These are phyloP conservation scores for Hyphopichia fennica DNA, from an alignment of 1,139 yeast genomes.

Conservation along the genomic window DNA sequence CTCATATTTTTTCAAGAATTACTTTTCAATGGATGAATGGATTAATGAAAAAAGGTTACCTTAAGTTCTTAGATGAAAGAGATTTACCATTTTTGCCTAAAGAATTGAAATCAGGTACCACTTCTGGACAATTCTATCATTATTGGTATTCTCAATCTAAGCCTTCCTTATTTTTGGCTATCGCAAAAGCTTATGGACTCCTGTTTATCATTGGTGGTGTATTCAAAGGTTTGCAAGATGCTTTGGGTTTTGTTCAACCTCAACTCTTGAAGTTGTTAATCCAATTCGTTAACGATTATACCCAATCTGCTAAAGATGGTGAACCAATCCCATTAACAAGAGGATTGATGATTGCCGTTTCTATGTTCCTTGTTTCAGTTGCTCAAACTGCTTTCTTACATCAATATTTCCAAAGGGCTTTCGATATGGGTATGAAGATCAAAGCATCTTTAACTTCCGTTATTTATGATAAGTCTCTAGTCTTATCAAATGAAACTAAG, in stretches of 20 bases:
- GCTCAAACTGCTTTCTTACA: slow-evolving; percentile 84
- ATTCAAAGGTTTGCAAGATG: slow-evolving; percentile 80
- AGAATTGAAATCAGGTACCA: slow-evolving; percentile 53
- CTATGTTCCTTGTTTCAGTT: slow-evolving; percentile 82
- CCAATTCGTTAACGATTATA: slow-evolving; percentile 77
- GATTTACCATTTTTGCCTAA: slow-evolving; percentile 84
- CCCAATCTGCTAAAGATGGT: slow-evolving; percentile 35
- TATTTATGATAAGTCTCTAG: slow-evolving; percentile 77
- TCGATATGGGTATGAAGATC: slow-evolving; percentile 88
- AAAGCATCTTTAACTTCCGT: slow-evolving; percentile 78
- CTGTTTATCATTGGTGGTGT: slow-evolving; percentile 69
- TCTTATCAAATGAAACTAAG: slow-evolving; percentile 81
- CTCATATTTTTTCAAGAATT: slow-evolving; percentile 77
- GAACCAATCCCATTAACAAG: slow-evolving; percentile 61
- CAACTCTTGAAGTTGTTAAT: slow-evolving; percentile 76
- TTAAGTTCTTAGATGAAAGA: slow-evolving; percentile 65
- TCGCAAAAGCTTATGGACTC: slow-evolving; percentile 68
- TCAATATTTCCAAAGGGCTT: slow-evolving; percentile 88
- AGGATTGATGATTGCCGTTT: slow-evolving; percentile 80
- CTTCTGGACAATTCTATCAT: slow-evolving; percentile 51
- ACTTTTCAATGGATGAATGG: slow-evolving; percentile 93
- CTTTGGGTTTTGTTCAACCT: slow-evolving; percentile 85
- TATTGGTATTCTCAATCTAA: slow-evolving; percentile 55
- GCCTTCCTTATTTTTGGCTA: slow-evolving; percentile 69
- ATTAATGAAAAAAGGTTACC: slow-evolving; percentile 82